Evolutionary conservation across 2,329 filamentous ascomycete species (phyloP), one percentile per base, ranked within the genome.

Genomic region (Helotiales sp.): DNA sequence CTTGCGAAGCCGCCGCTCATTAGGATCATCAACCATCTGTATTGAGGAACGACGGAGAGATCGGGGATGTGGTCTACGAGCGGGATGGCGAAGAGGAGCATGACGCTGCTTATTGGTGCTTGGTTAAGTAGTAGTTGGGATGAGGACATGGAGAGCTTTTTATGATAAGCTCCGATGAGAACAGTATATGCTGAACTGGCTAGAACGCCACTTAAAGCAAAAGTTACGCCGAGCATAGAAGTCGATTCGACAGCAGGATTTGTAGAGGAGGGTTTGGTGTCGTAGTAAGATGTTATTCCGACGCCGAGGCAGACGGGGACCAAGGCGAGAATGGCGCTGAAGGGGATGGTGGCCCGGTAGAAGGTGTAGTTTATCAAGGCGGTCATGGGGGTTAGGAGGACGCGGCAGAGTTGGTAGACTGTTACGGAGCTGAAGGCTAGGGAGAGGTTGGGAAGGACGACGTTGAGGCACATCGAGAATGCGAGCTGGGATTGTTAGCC

Each of bases 191-290:
- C 64, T 0, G 63, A 63, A 10, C 58, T 62, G 3, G 84, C 83
- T 40, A 84, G 76, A 8, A 88, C 83, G 46, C 85, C 85, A 2
- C 72, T 66, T 47, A 88, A 79, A 19, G 85, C 84, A 66, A 88
- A 88, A 19, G 83, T 61, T 1, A 87, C 78, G n/a, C 86, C 84
- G 27, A 85, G 69, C 0, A 74, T 72, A 3, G 77, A 77, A 1
- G 84, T 87, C 0, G 79, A 79, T 69, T 80, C 80, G 66, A 79
- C 72, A 25, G 71, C 75, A 24, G 71, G 68, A 52, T 78, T 73
- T n/a, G n/a, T n/a, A 22, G 65, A 36, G 24, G 61, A 42, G 56
- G 63, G 60, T 57, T 69, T 69, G 19, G 74, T 74, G 58, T 79
- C 77, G 58, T 76, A 77, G 65, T 77, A 79, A 15, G 73, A 75